Conservation (phyloP, 768 basidiomycete genomes). For the Chalciporus chontae region DNA sequence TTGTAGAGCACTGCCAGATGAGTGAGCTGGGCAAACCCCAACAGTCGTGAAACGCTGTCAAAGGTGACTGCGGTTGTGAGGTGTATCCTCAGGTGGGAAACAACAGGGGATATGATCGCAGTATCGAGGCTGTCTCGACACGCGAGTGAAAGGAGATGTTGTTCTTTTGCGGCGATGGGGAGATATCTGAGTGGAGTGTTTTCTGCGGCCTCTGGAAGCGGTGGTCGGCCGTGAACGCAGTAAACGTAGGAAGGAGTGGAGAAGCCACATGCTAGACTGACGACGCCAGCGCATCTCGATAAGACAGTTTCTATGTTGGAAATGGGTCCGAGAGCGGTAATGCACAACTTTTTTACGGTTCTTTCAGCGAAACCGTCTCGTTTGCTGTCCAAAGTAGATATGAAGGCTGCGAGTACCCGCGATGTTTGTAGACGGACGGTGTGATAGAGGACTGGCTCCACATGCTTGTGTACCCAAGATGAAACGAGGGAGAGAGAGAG, state of each 20-base stretch:
- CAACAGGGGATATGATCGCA: constrained; percentile 25
- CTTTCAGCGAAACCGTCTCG: constrained; percentile 19
- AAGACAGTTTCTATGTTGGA: constrained; percentile 31
- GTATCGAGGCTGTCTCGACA: constrained; percentile 37
- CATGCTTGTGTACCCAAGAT: constrained; percentile 30
- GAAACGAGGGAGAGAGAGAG: constrained; percentile 36
- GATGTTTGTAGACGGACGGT: constrained; percentile 35
- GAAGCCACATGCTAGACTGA: constrained; percentile 36
- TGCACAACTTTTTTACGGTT: constrained; percentile 33
- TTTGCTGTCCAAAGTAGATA: constrained; percentile 23
- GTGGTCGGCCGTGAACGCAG: neutral
- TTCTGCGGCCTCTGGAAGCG: neutral
- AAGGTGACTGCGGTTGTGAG: constrained; percentile 16
- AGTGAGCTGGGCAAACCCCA: constrained; percentile 12
- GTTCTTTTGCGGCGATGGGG: constrained; percentile 22
- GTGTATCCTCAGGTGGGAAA: constrained; percentile 35
- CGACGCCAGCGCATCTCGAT: constrained; percentile 29
- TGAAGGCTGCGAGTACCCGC: constrained; percentile 29
- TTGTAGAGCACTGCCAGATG: constrained; percentile 14
- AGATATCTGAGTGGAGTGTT: neutral
- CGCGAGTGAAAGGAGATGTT: constrained; percentile 33
- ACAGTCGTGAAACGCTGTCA: constrained; percentile 6
- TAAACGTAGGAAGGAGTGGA: constrained; percentile 26
- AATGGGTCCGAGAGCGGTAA: constrained; percentile 35
- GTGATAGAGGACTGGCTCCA: constrained; percentile 34